Evolutionary conservation across 228 moss, liverwort and hornwort genomes (phyloP).

Genomic region (Sphagnum fallax): DNA sequence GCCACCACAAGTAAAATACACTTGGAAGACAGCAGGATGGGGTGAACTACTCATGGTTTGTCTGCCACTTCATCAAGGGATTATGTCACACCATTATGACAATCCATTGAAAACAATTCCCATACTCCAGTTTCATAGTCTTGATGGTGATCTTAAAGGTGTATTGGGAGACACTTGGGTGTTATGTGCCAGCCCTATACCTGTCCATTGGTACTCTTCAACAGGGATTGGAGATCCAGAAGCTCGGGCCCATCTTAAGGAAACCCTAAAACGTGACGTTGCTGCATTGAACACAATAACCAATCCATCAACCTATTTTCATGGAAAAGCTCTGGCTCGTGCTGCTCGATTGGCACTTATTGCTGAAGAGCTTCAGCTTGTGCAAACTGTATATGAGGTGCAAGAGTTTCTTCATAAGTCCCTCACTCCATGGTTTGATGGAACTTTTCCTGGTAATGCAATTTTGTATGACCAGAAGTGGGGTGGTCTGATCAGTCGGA

Average conservation of each 20-base stretch:
- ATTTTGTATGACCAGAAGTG: conserved; percentile 65
- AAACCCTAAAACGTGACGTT: conserved; percentile 58
- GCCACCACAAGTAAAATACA: conserved; percentile 59
- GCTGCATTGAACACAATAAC: conserved; percentile 33
- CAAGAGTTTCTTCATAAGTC: conserved; percentile 49
- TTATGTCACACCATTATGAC: conserved; percentile 37
- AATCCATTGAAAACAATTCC: conserved; percentile 12
- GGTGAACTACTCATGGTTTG: conserved; percentile 87
- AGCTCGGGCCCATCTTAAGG: conserved; percentile 38
- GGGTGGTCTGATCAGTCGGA: conserved; percentile 58
- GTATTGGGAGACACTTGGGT: conserved; percentile 73
- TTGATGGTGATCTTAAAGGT: conserved; percentile 72
- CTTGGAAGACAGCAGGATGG: conserved; percentile 65
- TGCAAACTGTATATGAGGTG: conserved; percentile 39
- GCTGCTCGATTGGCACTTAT: conserved; percentile 82
- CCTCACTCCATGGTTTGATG: conserved; percentile 71
- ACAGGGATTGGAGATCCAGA: conserved; percentile 27
- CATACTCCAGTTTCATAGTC: conserved; percentile 36
- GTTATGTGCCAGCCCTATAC: conserved; percentile 22
- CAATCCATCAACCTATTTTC: conserved; percentile 78
- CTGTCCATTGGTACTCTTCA: conserved; percentile 57
- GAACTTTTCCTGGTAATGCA: conserved; percentile 62
- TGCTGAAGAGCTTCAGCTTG: conserved; percentile 60
- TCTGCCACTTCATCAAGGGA: conserved; percentile 68
- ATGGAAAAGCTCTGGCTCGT: conserved; percentile 78